Evolutionary conservation across 2,329 filamentous ascomycete species (phyloP).

Genomic region (Xylariaceae sp.): DNA sequence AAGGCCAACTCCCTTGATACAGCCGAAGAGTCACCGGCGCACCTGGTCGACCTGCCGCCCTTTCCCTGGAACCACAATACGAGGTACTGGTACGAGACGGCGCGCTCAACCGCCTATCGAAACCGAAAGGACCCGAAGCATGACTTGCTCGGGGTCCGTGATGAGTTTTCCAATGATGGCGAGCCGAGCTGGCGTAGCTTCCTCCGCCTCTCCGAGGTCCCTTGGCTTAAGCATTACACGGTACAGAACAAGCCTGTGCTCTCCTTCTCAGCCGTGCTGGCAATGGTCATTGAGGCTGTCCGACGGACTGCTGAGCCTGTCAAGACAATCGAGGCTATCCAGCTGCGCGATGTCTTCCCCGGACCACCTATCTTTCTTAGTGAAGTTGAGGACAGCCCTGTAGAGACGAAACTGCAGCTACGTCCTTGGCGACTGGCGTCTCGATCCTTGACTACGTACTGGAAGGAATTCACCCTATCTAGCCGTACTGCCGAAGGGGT

Average conservation of each 20-base stretch:
- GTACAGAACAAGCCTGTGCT: conserved; percentile 53
- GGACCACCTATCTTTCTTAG: conserved; percentile 30
- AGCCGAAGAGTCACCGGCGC: conserved; percentile 35
- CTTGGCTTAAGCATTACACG: conserved; percentile 53
- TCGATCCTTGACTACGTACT: conserved; percentile 33
- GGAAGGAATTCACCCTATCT: conserved; percentile 33
- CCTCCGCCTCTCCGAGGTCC: conserved; percentile 39
- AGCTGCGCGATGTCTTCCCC: conserved; percentile 37
- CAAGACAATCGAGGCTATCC: conserved; percentile 33
- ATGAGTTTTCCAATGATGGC: conserved; percentile 33
- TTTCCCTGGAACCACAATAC: conserved; percentile 52
- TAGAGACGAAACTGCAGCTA: conserved; percentile 34
- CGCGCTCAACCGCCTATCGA: conserved; percentile 39
- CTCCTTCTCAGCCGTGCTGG: conserved; percentile 45
- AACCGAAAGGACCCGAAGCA: conserved; percentile 40
- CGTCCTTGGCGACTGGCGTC: conserved; percentile 35
- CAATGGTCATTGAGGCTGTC: conserved; percentile 42
- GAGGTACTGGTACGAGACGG: conserved; percentile 44
- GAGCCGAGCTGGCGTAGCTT: conserved; percentile 42
- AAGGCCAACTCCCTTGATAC: conserved; percentile 38
- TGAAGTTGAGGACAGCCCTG: conserved; percentile 30
- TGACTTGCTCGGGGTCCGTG: conserved; percentile 43
- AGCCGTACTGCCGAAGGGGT: conserved; percentile 32
- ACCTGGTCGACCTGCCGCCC: conserved; percentile 42
- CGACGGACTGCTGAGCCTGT: conserved; percentile 32